A percentile compares a stretch with the other conserved stretches of the same genome.
These are phyloP conservation scores for Acacia pycnantha DNA, from an alignment of 331 rosid species.

Conservation along the genomic window DNA sequence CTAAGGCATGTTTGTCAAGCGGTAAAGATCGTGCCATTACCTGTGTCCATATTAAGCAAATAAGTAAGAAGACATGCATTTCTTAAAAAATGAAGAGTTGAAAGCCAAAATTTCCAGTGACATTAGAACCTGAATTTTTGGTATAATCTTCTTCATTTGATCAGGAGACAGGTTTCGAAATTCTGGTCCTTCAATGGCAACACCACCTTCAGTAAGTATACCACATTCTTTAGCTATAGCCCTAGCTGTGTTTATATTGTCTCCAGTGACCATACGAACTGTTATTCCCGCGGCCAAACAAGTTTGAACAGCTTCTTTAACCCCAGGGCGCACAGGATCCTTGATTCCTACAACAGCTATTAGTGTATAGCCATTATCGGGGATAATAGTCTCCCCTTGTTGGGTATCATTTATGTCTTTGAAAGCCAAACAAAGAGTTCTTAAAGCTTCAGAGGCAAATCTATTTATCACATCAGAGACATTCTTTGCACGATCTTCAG, in stretches of 20 bases:
- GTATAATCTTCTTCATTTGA: slow-evolving; percentile 64
- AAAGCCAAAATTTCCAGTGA: slow-evolving; percentile 18
- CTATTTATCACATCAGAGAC: slow-evolving; percentile 60
- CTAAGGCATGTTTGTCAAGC: slow-evolving; percentile 73
- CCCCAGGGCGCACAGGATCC: slow-evolving; percentile 92
- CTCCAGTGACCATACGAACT: slow-evolving; percentile 95
- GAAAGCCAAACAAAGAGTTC: slow-evolving; percentile 88
- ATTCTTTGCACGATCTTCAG: slow-evolving; percentile 38
- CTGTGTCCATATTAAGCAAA: slow-evolving; percentile 47
- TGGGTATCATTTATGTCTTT: slow-evolving; percentile 50
- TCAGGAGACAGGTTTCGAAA: slow-evolving; percentile 61
- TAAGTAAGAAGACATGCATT: slow-evolving; percentile 26
- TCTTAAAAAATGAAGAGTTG: neutral
- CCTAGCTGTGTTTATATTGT: slow-evolving; percentile 81
- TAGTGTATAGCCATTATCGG: slow-evolving; percentile 72
- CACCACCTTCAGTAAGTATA: slow-evolving; percentile 69
- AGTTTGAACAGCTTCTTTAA: slow-evolving; percentile 78
- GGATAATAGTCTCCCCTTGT: slow-evolving; percentile 35
- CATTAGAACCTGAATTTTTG: slow-evolving; percentile 70
- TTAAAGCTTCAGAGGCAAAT: slow-evolving; percentile 84
- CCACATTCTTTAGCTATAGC: slow-evolving; percentile 98
- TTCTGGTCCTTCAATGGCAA: slow-evolving; percentile 72
- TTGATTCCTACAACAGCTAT: slow-evolving; percentile 83
- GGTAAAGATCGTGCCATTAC: slow-evolving; percentile 96
- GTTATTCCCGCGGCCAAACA: slow-evolving; percentile 87